These are phyloP conservation scores for Puccinia hordei DNA, from an alignment of 1,284 basidiomycete genomes.

Conservation along the genomic window DNA sequence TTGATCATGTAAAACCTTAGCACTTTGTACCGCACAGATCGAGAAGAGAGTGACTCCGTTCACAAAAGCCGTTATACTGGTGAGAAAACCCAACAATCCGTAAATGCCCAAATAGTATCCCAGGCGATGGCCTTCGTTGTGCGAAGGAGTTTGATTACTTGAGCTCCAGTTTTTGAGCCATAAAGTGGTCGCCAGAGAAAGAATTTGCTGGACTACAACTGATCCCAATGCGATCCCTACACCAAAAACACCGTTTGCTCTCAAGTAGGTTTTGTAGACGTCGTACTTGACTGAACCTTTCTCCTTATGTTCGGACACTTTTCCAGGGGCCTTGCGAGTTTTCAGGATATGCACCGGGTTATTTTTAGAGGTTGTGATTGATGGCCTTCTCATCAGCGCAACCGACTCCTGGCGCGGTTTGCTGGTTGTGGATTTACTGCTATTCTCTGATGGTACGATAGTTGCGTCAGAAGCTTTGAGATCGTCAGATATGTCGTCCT, in stretches of 20 bases:
- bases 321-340: conserved; percentile 57
- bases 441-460: conserved; percentile 41
- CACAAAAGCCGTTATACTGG: conserved; percentile 8
- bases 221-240: conserved; percentile 57
- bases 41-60: conserved; percentile 67
- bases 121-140: background rate
- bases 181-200: conserved; percentile 27
- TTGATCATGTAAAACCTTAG: conserved; percentile 64
- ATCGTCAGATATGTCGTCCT: conserved; percentile 62
- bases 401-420: conserved; percentile 50
- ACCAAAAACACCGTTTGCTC: conserved; percentile 74
- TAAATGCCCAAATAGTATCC: conserved; percentile 45
- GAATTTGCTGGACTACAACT: conserved; percentile 26
- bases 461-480: conserved; percentile 28
- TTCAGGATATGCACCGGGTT: conserved; percentile 52
- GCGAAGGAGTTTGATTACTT: conserved; percentile 17
- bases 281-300: conserved; percentile 76
- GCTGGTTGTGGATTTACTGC: conserved; percentile 33
- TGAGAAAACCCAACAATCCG: conserved; percentile 24
- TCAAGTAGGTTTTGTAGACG: conserved; percentile 77
- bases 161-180: conserved; percentile 50
- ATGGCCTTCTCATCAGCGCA: conserved; percentile 52
- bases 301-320: conserved; percentile 75
- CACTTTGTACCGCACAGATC: conserved; percentile 74
- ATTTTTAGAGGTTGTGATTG: conserved; percentile 52